phyloP scores from a whole-genome alignment of 768 basidiomycete genomes.

The Serendipita sp. region DNA sequence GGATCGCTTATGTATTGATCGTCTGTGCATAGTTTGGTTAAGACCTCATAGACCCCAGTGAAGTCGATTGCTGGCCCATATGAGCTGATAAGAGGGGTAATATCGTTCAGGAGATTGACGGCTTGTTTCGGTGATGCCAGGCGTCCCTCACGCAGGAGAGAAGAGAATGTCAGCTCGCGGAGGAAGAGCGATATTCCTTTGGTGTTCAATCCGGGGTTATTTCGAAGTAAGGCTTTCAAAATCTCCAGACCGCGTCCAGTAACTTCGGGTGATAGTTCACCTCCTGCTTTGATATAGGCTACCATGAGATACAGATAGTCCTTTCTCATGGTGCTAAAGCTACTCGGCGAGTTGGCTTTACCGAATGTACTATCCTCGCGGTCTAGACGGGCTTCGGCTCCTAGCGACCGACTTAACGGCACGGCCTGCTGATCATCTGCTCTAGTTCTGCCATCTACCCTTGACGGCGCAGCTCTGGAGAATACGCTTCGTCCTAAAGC shows the following conservation, averaged over 20 bases:
- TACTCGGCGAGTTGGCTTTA: conserved; percentile 35
- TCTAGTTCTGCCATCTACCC: not conserved
- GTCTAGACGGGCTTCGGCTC: not conserved
- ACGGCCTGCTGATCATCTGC: not conserved
- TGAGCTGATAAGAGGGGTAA: conserved; percentile 39
- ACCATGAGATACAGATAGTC: conserved; percentile 35
- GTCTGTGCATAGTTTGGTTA: conserved; percentile 30
- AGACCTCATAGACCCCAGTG: conserved; percentile 36
- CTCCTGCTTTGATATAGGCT: conserved; percentile 14
- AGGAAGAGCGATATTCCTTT: conserved; percentile 37
- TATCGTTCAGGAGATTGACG: conserved; percentile 34
- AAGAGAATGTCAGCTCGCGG: conserved; percentile 31
- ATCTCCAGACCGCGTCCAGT: conserved; percentile 29
- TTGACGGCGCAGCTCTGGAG: conserved; percentile 15
- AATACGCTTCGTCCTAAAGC: conserved; percentile 44
- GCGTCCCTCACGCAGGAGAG: conserved; percentile 29
- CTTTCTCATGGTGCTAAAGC: conserved; percentile 40
- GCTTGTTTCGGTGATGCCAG: conserved; percentile 31
- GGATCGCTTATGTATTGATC: conserved; percentile 36
- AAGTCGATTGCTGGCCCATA: conserved; percentile 39
- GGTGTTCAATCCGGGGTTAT: conserved; percentile 23
- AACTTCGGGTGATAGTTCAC: conserved; percentile 10
- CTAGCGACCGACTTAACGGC: not conserved
- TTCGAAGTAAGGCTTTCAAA: conserved; percentile 39
- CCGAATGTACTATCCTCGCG: conserved; percentile 17